Evolutionary conservation across 805 yeast species (phyloP).

Genomic region (Metschnikowia gelsemii): DNA sequence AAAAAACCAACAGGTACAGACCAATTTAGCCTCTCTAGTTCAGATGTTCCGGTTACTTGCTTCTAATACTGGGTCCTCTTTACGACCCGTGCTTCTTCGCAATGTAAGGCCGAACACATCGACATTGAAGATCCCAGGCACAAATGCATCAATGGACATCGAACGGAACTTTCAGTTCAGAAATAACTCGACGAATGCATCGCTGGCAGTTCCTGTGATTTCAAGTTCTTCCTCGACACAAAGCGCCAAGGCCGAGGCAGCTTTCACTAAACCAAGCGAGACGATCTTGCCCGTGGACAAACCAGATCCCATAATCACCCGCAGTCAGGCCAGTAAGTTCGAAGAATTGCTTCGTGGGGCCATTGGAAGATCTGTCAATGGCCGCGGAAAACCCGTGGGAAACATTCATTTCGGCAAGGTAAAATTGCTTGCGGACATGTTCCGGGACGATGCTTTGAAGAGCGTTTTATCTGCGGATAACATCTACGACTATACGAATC

Average conservation of each 20-base stretch:
- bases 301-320: neutral
- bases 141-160: slow-evolving; percentile 14
- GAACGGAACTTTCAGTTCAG: slow-evolving; percentile 15
- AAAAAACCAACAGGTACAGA: neutral
- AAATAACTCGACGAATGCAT: slow-evolving; percentile 7
- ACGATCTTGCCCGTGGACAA: slow-evolving; percentile 23
- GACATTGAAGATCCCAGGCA: slow-evolving; percentile 12
- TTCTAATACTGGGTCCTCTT: slow-evolving; percentile 35
- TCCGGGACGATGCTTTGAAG: slow-evolving; percentile 17
- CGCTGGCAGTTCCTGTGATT: neutral
- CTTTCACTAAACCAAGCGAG: slow-evolving; percentile 22
- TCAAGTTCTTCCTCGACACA: neutral
- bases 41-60: slow-evolving; percentile 40
- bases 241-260: slow-evolving; percentile 21
- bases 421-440: slow-evolving; percentile 11
- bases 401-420: slow-evolving; percentile 8
- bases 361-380: slow-evolving; percentile 4
- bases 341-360: slow-evolving; percentile 26
- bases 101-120: slow-evolving; percentile 33
- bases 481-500: slow-evolving; percentile 15
- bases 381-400: neutral
- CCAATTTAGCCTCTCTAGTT: neutral
- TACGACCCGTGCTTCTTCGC: slow-evolving; percentile 39
- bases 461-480: slow-evolving; percentile 11
- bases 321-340: slow-evolving; percentile 26